These are phyloP conservation scores for Tetratostichococcus sp. DNA, from an alignment of 139 green algal species.

Conservation along the genomic window DNA sequence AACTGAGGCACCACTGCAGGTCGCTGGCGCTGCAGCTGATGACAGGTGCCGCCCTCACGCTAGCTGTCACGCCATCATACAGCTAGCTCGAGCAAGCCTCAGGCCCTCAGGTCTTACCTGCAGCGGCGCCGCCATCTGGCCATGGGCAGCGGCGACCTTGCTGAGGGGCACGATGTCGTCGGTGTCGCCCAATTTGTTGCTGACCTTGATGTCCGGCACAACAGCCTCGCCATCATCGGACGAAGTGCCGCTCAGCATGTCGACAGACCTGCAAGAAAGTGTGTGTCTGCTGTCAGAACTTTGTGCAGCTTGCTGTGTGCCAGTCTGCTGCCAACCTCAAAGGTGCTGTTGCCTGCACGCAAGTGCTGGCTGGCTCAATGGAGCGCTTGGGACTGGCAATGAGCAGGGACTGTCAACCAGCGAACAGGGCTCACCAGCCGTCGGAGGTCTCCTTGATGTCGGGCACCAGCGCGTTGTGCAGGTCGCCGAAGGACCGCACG, in stretches of 20 bases:
- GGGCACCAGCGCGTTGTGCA: conserved; percentile 28
- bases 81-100: too few relatives aligned
- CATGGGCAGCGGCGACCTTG: background rate
- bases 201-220: background rate
- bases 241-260: background rate
- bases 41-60: too few relatives aligned
- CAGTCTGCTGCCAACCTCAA: too few relatives aligned
- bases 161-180: background rate
- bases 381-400: too few relatives aligned
- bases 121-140: background rate
- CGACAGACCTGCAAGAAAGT: background rate
- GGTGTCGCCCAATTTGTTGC: too few relatives aligned
- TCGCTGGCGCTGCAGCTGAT: too few relatives aligned
- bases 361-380: too few relatives aligned
- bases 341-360: too few relatives aligned
- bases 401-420: background rate
- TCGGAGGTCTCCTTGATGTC: conserved; percentile 24
- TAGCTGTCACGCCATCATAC: too few relatives aligned
- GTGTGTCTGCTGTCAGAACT: background rate
- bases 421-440: background rate
- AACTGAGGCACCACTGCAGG: background rate
- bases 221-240: background rate
- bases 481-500: conserved; percentile 51
- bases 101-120: background rate
- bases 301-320: too few relatives aligned